phyloP scores from a whole-genome alignment of 192 early-diverging fungal genomes.

The Podila horticola region DNA sequence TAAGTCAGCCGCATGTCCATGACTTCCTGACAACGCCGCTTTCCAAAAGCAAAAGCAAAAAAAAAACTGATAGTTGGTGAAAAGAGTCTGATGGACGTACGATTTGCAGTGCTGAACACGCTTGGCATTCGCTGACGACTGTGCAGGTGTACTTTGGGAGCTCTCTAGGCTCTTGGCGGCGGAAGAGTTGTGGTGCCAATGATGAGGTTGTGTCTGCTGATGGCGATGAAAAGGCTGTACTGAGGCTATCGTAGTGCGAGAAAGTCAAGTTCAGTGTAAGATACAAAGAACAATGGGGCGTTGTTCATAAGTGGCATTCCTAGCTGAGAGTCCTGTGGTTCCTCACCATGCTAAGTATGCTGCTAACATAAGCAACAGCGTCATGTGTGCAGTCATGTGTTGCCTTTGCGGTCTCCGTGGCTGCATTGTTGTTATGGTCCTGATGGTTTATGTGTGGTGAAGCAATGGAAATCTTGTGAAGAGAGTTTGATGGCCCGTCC shows the following conservation, averaged over 20 bases:
- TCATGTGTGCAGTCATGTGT: background rate
- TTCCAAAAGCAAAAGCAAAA: background rate
- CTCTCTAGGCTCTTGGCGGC: background rate
- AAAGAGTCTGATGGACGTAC: constrained; percentile 11
- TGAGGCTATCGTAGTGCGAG: background rate
- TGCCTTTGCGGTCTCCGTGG: background rate
- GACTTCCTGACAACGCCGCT: background rate
- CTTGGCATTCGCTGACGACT: constrained; percentile 26
- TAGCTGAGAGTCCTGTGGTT: background rate
- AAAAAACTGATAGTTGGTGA: background rate
- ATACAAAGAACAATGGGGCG: too few species aligned
- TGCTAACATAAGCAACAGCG: background rate
- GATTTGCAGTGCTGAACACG: constrained; percentile 28
- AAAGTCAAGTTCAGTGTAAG: background rate
- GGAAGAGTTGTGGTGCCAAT: background rate
- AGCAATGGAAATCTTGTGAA: too few species aligned
- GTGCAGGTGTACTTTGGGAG: constrained; percentile 22
- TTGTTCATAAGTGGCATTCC: too few species aligned
- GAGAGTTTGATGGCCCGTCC: too few species aligned
- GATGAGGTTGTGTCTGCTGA: background rate
- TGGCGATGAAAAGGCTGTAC: background rate
- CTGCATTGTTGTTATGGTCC: too few species aligned
- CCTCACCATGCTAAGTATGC: background rate
- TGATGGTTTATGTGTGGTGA: too few species aligned
- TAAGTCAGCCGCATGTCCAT: background rate